Evolutionary conservation across 2,329 filamentous ascomycete species (phyloP).

Genomic region (Fusarium sp.): DNA sequence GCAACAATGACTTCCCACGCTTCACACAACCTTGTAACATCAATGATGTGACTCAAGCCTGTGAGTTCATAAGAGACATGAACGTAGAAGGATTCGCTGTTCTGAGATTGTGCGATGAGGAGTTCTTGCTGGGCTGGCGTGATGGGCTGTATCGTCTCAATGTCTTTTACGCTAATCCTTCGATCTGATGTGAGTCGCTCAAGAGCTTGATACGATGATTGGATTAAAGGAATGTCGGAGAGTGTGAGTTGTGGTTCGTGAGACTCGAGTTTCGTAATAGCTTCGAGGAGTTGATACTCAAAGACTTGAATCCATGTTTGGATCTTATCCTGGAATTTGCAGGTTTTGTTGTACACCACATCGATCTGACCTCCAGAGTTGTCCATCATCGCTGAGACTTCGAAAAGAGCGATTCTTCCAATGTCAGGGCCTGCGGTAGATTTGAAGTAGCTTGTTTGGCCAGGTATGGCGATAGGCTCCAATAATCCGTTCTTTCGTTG

Average conservation of each 20-base stretch:
- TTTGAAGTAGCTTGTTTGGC: conserved; percentile 50
- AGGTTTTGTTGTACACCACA: conserved; percentile 55
- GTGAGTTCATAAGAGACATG: conserved; percentile 60
- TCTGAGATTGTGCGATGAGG: conserved; percentile 56
- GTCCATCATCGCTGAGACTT: conserved; percentile 59
- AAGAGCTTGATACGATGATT: conserved; percentile 58
- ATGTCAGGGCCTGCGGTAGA: conserved; percentile 58
- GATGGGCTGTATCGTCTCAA: conserved; percentile 61
- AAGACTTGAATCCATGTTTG: conserved; percentile 58
- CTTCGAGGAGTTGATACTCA: conserved; percentile 57
- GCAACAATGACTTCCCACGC: conserved; percentile 61
- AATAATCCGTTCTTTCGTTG: conserved; percentile 60
- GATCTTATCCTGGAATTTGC: conserved; percentile 55
- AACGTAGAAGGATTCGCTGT: conserved; percentile 54
- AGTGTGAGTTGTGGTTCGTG: conserved; percentile 60
- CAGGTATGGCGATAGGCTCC: conserved; percentile 56
- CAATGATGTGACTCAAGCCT: conserved; percentile 51
- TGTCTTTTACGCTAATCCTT: conserved; percentile 55
- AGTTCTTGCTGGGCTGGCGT: conserved; percentile 61
- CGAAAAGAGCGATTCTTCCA: conserved; percentile 61
- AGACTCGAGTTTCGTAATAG: conserved; percentile 53
- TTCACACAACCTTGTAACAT: conserved; percentile 56
- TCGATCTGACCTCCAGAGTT: conserved; percentile 55
- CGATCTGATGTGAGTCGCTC: conserved; percentile 55
- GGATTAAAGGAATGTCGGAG: conserved; percentile 59